Conservation (phyloP, 1,284 basidiomycete species). For the Stereum hirsutum region DNA sequence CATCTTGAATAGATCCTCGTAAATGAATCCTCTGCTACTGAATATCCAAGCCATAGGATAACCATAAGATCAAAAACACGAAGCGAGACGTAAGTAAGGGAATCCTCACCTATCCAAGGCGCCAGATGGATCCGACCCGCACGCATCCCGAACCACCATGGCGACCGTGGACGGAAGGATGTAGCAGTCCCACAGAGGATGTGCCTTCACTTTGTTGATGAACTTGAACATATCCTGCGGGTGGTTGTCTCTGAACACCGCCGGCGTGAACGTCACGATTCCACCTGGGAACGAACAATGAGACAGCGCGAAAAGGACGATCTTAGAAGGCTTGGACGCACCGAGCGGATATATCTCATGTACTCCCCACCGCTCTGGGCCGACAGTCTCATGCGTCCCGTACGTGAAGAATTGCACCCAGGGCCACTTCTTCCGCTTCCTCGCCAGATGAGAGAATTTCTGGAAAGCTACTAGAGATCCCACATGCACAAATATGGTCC, state of each 20-base stretch:
- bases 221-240: slow-evolving; percentile 32
- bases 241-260: slow-evolving; percentile 43
- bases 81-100: not conserved
- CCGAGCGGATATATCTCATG: slow-evolving; percentile 58
- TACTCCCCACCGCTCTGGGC: slow-evolving; percentile 43
- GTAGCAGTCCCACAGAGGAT: slow-evolving; percentile 60
- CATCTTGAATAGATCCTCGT: slow-evolving; percentile 30
- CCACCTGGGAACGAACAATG: slow-evolving; percentile 38
- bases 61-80: not conserved
- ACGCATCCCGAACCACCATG: slow-evolving; percentile 20
- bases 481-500: slow-evolving; percentile 57
- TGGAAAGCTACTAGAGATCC: slow-evolving; percentile 39
- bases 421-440: slow-evolving; percentile 30
- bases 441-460: slow-evolving; percentile 35
- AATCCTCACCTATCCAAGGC: slow-evolving; percentile 10
- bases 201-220: slow-evolving; percentile 40
- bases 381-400: slow-evolving; percentile 45
- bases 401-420: slow-evolving; percentile 55
- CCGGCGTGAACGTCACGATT: slow-evolving; percentile 54
- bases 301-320: slow-evolving; percentile 2
- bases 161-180: slow-evolving; percentile 52
- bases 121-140: slow-evolving; percentile 10
- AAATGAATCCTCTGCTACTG: slow-evolving; percentile 15
- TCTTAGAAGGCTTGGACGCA: slow-evolving; percentile 17
- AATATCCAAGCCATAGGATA: not conserved